Evolutionary conservation across 1,284 basidiomycete genomes (phyloP).

Genomic region (Coniophora puteana): DNA sequence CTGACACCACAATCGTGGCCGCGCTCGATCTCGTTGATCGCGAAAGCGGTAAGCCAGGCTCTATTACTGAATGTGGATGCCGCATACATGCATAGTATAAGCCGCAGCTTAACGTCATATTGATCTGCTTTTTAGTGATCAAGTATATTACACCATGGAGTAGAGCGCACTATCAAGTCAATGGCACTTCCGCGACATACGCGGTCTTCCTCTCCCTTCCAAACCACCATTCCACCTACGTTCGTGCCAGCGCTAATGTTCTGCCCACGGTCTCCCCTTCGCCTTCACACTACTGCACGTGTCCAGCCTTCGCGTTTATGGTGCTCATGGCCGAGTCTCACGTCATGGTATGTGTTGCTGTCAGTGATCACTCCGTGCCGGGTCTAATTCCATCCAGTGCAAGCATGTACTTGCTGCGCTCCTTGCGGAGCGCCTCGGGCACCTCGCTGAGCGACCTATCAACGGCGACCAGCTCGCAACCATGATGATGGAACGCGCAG

Average conservation of each 20-base stretch:
- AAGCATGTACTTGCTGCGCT: conserved; percentile 71
- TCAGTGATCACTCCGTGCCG: not conserved
- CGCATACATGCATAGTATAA: too few species aligned
- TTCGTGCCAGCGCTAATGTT: too few species aligned
- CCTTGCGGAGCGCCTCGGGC: conserved; percentile 50
- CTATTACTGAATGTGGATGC: not conserved
- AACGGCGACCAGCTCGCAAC: conserved; percentile 46
- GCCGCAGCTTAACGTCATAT: too few species aligned
- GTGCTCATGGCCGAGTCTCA: conserved; percentile 57
- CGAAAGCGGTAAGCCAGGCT: conserved; percentile 45
- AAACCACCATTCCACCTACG: too few species aligned
- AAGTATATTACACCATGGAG: conserved; percentile 56
- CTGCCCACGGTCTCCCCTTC: conserved; percentile 41
- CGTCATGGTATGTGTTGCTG: conserved; percentile 48
- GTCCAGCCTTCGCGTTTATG: conserved; percentile 64
- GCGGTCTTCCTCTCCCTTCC: too few species aligned
- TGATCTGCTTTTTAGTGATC: conserved; percentile 44
- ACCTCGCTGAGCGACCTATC: conserved; percentile 46
- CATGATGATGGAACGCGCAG: too few species aligned
- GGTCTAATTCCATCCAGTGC: conserved; percentile 42
- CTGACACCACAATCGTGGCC: conserved; percentile 57
- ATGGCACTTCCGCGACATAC: conserved; percentile 61
- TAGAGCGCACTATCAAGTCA: conserved; percentile 56
- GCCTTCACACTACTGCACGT: conserved; percentile 60
- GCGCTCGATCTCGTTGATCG: conserved; percentile 72